These are phyloP conservation scores for Tothia fuscella DNA, from an alignment of 2,329 filamentous ascomycete species.

Conservation along the genomic window DNA sequence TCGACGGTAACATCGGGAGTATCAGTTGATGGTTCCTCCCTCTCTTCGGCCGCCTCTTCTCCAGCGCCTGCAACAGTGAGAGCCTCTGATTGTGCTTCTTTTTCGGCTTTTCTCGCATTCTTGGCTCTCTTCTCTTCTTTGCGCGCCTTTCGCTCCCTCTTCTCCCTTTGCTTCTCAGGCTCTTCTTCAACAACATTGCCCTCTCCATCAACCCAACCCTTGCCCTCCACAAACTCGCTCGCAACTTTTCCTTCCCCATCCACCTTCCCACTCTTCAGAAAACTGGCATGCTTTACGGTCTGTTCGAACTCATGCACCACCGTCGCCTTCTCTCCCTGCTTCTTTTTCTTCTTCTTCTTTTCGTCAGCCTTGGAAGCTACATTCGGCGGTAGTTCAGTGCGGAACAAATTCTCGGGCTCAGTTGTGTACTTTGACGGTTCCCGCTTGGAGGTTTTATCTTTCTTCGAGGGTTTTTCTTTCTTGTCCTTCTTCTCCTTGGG, in stretches of 20 bases:
- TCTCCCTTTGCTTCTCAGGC: conserved; percentile 14
- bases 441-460: conserved; percentile 44
- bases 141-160: neutral
- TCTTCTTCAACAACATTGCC: conserved; percentile 61
- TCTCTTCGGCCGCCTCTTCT: neutral
- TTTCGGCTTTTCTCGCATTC: conserved; percentile 2
- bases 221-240: conserved; percentile 63
- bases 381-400: conserved; percentile 60
- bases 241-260: conserved; percentile 35
- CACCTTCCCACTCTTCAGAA: conserved; percentile 50
- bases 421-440: conserved; percentile 69
- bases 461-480: conserved; percentile 37
- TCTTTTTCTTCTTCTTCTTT: conserved; percentile 47
- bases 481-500: conserved; percentile 25
- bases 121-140: neutral
- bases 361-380: conserved; percentile 33
- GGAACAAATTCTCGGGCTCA: conserved; percentile 71
- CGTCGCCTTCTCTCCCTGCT: conserved; percentile 43
- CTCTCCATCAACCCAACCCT: conserved; percentile 75
- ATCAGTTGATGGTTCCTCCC: neutral
- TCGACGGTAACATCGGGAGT: conserved; percentile 9
- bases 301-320: conserved; percentile 84
- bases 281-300: conserved; percentile 69
- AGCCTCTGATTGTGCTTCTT: conserved; percentile 10
- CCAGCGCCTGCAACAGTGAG: neutral